These are phyloP conservation scores for Schwanniomyces vanrijiae DNA, from an alignment of 805 yeast genomes.

Conservation along the genomic window DNA sequence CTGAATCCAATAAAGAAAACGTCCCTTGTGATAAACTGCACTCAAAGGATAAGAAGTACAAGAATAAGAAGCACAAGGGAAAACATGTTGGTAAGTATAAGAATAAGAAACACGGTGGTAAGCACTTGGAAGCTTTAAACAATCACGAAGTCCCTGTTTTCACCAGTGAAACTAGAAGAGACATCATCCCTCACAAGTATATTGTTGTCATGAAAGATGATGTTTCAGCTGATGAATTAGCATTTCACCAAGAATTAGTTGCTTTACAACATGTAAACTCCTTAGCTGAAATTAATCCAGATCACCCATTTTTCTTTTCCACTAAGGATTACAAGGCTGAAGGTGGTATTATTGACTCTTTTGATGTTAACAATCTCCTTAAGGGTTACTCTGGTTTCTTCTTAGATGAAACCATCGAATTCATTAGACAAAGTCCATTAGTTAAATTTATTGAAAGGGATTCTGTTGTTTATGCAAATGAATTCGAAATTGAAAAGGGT, in stretches of 20 bases:
- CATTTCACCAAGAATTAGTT: conserved; percentile 70
- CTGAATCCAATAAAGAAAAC: neutral
- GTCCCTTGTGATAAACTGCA: neutral
- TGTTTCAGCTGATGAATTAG: conserved; percentile 50
- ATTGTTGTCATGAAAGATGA: conserved; percentile 80
- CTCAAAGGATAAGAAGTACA: neutral
- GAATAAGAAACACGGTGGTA: conserved; percentile 3
- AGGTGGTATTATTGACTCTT: conserved; percentile 63
- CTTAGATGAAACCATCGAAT: conserved; percentile 69
- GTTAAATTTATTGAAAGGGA: conserved; percentile 76
- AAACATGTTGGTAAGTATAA: neutral
- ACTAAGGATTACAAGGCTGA: conserved; percentile 22
- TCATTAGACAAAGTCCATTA: conserved; percentile 63
- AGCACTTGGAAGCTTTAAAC: neutral
- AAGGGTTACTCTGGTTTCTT: conserved; percentile 87
- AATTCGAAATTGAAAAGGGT: conserved; percentile 69
- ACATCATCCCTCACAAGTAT: conserved; percentile 70
- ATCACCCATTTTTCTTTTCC: conserved; percentile 38
- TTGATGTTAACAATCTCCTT: conserved; percentile 56
- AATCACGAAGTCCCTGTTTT: conserved; percentile 46
- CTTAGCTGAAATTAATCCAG: conserved; percentile 33
- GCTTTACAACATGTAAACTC: conserved; percentile 49
- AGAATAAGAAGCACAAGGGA: neutral
- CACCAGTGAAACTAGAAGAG: conserved; percentile 43
- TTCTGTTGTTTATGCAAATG: conserved; percentile 64